phyloP scores from a whole-genome alignment of 2,329 filamentous ascomycete genomes.

The Claviceps citrina region DNA sequence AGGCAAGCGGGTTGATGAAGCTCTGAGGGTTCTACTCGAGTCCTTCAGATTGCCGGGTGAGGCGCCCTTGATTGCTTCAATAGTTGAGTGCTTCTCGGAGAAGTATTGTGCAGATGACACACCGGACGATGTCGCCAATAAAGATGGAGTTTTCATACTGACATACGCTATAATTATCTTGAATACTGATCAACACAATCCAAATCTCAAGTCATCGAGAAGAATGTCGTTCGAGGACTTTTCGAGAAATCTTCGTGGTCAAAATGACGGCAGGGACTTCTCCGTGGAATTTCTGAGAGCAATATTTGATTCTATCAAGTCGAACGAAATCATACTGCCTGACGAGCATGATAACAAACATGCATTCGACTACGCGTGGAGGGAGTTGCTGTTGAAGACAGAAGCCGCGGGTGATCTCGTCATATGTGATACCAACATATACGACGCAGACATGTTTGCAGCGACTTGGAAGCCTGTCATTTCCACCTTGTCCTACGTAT shows the following conservation, averaged over 20 bases:
- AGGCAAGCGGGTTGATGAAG: slow-evolving; percentile 78
- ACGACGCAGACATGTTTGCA: slow-evolving; percentile 94
- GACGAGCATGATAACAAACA: slow-evolving; percentile 96
- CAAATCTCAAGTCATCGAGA: slow-evolving; percentile 62
- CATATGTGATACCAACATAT: slow-evolving; percentile 81
- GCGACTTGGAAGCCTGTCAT: slow-evolving; percentile 92
- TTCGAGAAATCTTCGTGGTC: slow-evolving; percentile 72
- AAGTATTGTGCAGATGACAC: slow-evolving; percentile 61
- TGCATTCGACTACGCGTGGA: slow-evolving; percentile 95
- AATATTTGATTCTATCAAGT: slow-evolving; percentile 83
- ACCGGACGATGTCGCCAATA: slow-evolving; percentile 63
- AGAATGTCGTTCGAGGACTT: slow-evolving; percentile 81
- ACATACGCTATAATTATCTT: slow-evolving; percentile 96
- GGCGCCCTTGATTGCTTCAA: slow-evolving; percentile 80
- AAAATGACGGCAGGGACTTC: slow-evolving; percentile 78
- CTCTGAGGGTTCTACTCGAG: slow-evolving; percentile 70
- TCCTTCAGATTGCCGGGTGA: slow-evolving; percentile 90
- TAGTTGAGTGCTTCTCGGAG: slow-evolving; percentile 73
- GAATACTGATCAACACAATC: slow-evolving; percentile 94
- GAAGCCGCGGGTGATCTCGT: slow-evolving; percentile 58
- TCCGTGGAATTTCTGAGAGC: slow-evolving; percentile 64
- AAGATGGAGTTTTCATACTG: slow-evolving; percentile 77
- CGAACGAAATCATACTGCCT: slow-evolving; percentile 87
- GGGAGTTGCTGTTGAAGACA: slow-evolving; percentile 77
- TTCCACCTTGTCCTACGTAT: slow-evolving; percentile 90